A percentile compares a stretch with the other conserved stretches of the same genome.
These are phyloP conservation scores for Scutellaria baicalensis DNA, from an alignment of 257 asterid species.

Conservation along the genomic window DNA sequence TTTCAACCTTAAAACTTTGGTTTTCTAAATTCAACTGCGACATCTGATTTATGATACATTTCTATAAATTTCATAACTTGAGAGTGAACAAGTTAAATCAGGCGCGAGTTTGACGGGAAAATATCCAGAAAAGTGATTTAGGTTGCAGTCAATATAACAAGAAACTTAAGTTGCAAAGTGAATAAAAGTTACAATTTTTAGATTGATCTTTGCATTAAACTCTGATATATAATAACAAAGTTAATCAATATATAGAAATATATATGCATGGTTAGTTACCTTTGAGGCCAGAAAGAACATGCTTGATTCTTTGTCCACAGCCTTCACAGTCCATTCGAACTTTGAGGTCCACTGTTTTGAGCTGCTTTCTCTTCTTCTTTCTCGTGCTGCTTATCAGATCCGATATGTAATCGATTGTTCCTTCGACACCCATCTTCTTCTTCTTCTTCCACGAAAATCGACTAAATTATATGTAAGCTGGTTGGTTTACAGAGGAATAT, in stretches of 20 bases:
- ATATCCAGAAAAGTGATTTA: too few relatives aligned
- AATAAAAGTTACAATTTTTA: too few relatives aligned
- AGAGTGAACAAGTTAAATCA: too few relatives aligned
- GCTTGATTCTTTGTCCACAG: slow-evolving; percentile 63
- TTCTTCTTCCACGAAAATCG: background rate
- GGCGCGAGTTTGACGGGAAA: too few relatives aligned
- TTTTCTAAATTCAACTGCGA: too few relatives aligned
- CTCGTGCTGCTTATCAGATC: slow-evolving; percentile 42
- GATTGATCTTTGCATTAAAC: background rate
- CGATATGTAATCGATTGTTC: slow-evolving; percentile 66
- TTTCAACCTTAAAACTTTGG: too few relatives aligned
- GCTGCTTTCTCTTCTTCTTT: slow-evolving; percentile 60
- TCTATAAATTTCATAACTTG: too few relatives aligned
- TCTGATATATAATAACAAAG: too few relatives aligned
- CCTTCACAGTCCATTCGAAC: slow-evolving; percentile 93
- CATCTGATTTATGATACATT: too few relatives aligned
- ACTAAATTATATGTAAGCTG: background rate
- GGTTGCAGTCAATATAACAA: too few relatives aligned
- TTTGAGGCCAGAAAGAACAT: slow-evolving; percentile 51
- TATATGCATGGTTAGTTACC: slow-evolving; percentile 33
- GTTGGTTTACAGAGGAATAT: background rate
- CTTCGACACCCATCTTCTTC: slow-evolving; percentile 58
- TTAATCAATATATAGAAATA: too few relatives aligned
- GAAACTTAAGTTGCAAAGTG: too few relatives aligned
- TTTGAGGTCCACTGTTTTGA: slow-evolving; percentile 55